phyloP scores from a whole-genome alignment of 345 rosid species.

The Cardamine occulta region DNA sequence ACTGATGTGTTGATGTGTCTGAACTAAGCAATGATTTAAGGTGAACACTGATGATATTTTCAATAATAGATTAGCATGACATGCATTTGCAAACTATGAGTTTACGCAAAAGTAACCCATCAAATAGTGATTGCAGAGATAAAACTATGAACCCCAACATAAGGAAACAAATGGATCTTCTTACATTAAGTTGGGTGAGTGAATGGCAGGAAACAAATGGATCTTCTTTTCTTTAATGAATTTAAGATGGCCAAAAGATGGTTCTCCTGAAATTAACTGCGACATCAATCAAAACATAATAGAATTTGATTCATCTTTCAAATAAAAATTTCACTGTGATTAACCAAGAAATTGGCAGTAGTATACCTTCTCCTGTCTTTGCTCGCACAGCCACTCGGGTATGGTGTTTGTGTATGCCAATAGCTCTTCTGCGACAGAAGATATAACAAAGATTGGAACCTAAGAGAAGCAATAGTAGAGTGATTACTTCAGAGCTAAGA shows the following conservation, averaged over 20 bases:
- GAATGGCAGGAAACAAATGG: constrained; percentile 68
- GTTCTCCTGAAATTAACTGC: constrained; percentile 83
- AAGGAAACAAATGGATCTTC: constrained; percentile 31
- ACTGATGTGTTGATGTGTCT: background rate
- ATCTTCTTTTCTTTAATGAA: constrained; percentile 66
- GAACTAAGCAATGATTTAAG: constrained; percentile 18
- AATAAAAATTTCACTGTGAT: background rate
- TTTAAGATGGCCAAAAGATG: constrained; percentile 67
- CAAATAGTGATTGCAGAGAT: constrained; percentile 4
- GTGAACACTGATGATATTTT: background rate
- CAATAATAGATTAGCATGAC: background rate
- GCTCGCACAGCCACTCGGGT: constrained; percentile 88
- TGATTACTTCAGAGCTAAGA: constrained; percentile 8
- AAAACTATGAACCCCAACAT: constrained; percentile 3
- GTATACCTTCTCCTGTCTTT: constrained; percentile 75
- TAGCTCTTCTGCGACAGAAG: constrained; percentile 77
- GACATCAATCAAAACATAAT: constrained; percentile 41
- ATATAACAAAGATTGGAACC: constrained; percentile 84
- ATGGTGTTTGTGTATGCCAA: constrained; percentile 68
- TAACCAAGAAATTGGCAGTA: constrained; percentile 25
- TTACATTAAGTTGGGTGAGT: constrained; percentile 77
- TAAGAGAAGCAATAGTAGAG: constrained; percentile 37
- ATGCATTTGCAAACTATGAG: constrained; percentile 11
- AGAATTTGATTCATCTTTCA: constrained; percentile 15
- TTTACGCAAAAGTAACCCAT: background rate